Base-by-base conservation (phyloP, 148 eudicot genomes). In the Polygonum maritimum region DNA sequence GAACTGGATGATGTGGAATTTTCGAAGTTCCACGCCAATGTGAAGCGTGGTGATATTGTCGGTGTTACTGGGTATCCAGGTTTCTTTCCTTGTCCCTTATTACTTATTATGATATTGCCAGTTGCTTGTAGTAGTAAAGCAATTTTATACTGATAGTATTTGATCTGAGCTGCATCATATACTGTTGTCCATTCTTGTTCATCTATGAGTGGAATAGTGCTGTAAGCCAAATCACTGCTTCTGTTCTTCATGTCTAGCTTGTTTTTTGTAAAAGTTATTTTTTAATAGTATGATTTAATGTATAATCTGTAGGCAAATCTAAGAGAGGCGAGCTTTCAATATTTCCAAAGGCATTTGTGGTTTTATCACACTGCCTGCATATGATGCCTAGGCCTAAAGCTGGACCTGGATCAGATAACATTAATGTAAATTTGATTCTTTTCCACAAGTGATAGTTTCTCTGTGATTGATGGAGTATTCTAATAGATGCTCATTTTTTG, bases 1-100 rank as follows among this genome's bases (percentile, higher is more conserved):
- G 91, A 84, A 18, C 71, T 94, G 80, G 89, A 83, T 57, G 96
- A 85, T 81, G 85, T 86, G 74, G 97, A 90, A 72, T 94, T 94
- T 83, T 75, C 84, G 26, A 87, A 62, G 82, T 85, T 90, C 74
- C 98, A 92, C 76, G 78, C 84, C 39, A 69, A 85, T 74, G 98
- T 92, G 65, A 94, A 94, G 81, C 96, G 96, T 72, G 98, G 98
- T 78, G 98, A 94, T 84, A 86, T 92, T 74, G 92, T 92, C 81
- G 98, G 98, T 51, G 83, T 94, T 67, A 75, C 84, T 78, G 97
- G 98, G 51, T 89, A 78, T 85, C 97, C 97, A 88, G 98, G 98
- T 94, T 76, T 80, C 82, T 75, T 40, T 33, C 13, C 9, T 19
- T 26, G 11, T 48, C n/a, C 21, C 71, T 69, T 48, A 5, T 8